phyloP scores from a whole-genome alignment of 2,329 filamentous ascomycete species.

The Trichoderma sp. region DNA sequence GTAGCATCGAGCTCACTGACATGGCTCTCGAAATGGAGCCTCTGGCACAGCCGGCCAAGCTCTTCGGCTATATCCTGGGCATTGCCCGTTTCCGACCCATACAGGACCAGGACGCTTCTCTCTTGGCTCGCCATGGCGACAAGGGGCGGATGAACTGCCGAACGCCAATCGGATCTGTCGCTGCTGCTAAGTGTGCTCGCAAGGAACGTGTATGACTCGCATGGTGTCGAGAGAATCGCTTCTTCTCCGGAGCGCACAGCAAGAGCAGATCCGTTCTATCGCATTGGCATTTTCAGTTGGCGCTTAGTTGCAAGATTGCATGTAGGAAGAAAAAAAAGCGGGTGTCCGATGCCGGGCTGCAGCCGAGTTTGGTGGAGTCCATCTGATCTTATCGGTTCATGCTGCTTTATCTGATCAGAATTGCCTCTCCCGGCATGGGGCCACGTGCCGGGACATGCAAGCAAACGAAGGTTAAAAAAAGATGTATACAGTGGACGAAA shows the following conservation, averaged over 20 bases:
- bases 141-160: not conserved
- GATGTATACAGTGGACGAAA: not conserved
- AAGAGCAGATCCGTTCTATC: not conserved
- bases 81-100: slow-evolving; percentile 94
- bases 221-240: not conserved
- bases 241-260: not conserved
- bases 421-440: slow-evolving; percentile 5
- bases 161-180: not conserved
- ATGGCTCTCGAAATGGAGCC: slow-evolving; percentile 73
- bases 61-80: slow-evolving; percentile 89
- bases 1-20: slow-evolving; percentile 76
- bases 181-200: not conserved
- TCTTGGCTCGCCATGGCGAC: slow-evolving; percentile 29
- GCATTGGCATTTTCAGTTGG: not conserved
- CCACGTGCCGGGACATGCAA: slow-evolving; percentile 9
- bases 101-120: slow-evolving; percentile 67
- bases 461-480: not conserved
- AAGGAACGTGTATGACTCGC: not conserved
- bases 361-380: not conserved
- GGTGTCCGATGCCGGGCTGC: slow-evolving; percentile 18
- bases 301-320: not conserved
- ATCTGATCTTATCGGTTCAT: slow-evolving; percentile 7
- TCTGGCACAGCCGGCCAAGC: slow-evolving; percentile 69
- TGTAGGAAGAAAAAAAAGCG: not conserved
- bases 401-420: slow-evolving; percentile 7